Percentiles rank a stretch among this genome's conserved stretches.
Evolutionary conservation across 202 grass and related monocot genomes (phyloP).

Genomic region (Eragrostis tef): DNA sequence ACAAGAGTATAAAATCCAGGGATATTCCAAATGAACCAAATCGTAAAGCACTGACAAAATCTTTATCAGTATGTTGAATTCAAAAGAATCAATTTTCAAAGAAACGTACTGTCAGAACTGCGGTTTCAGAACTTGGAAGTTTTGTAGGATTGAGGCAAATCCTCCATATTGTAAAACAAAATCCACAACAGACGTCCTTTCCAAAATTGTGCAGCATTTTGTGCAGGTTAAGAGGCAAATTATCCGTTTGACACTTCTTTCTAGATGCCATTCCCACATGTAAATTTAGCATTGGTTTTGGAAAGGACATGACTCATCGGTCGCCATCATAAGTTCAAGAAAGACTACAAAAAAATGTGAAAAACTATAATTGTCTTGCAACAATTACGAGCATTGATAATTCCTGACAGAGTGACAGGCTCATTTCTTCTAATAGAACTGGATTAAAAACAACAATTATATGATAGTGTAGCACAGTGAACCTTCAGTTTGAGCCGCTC

Average conservation of each 20-base stretch:
- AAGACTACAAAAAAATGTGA: neutral
- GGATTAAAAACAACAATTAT: too few species aligned
- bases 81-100: neutral
- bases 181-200: neutral
- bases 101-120: neutral
- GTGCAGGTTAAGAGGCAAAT: conserved; percentile 19
- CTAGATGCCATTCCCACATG: neutral
- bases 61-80: neutral
- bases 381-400: neutral
- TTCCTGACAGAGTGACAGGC: neutral
- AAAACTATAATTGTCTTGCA: neutral
- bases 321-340: conserved; percentile 2
- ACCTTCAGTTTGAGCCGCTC: conserved; percentile 80
- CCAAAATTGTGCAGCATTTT: conserved; percentile 1
- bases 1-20: neutral
- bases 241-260: conserved; percentile 15
- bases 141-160: neutral
- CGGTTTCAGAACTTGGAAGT: neutral
- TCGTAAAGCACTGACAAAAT: neutral
- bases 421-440: too few species aligned
- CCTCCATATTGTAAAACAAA: neutral
- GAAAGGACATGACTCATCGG: conserved; percentile 10
- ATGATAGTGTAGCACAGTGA: conserved; percentile 16
- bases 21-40: conserved; percentile 18
- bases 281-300: conserved; percentile 34